Percentiles rank a stretch among this genome's conserved stretches.
Evolutionary conservation across 768 basidiomycete genomes (phyloP).

Genomic region (Gloeostereum incarnatum): DNA sequence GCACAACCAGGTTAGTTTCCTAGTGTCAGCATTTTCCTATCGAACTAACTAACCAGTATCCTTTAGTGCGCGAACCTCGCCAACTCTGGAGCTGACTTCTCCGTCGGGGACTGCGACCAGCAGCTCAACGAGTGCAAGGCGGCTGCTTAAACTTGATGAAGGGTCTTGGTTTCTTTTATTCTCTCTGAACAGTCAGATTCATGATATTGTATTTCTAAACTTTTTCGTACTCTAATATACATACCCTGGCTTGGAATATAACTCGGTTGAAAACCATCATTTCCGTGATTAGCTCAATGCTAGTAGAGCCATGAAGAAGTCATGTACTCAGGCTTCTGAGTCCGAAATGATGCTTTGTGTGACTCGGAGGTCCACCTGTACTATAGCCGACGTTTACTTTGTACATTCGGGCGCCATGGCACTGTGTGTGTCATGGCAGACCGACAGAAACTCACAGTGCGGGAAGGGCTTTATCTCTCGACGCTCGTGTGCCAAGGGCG

Average conservation of each 20-base stretch:
- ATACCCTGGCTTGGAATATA: slow-evolving; percentile 1
- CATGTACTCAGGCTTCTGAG: too few species aligned
- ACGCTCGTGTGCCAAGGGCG: background rate
- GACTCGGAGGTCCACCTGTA: too few species aligned
- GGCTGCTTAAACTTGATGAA: slow-evolving; percentile 5
- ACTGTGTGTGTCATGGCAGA: too few species aligned
- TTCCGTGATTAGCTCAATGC: slow-evolving; percentile 14
- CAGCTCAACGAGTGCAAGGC: slow-evolving; percentile 24
- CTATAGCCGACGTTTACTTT: too few species aligned
- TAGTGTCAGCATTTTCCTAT: too few species aligned
- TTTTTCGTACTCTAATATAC: background rate
- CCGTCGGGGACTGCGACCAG: slow-evolving; percentile 20
- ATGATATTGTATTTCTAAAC: background rate
- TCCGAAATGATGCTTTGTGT: too few species aligned
- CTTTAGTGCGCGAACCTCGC: slow-evolving; percentile 39
- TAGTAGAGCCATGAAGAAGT: slow-evolving; percentile 18
- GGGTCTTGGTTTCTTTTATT: background rate
- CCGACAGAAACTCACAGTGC: too few species aligned
- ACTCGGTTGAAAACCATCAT: background rate
- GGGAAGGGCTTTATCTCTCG: too few species aligned
- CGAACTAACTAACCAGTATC: too few species aligned
- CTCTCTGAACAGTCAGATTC: background rate
- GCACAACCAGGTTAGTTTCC: too few species aligned
- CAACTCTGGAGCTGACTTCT: slow-evolving; percentile 34
- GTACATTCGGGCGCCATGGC: too few species aligned